These are phyloP conservation scores for Exophiala sideris DNA, from an alignment of 2,329 filamentous ascomycete genomes.

Conservation along the genomic window DNA sequence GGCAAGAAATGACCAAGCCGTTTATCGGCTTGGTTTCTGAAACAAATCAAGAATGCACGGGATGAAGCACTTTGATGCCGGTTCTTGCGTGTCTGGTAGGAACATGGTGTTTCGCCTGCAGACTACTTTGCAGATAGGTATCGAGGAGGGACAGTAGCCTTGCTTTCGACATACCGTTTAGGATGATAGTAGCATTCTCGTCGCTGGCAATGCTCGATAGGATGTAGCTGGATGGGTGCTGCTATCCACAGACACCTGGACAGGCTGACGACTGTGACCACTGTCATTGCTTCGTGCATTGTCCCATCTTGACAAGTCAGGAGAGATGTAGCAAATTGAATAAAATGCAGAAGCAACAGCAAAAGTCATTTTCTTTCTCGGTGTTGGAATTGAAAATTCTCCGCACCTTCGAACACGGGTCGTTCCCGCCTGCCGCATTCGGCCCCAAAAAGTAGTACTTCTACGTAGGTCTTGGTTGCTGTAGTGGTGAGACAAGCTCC, in stretches of 20 bases:
- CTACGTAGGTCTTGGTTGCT: too few relatives aligned
- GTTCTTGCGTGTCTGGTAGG: constrained; percentile 12
- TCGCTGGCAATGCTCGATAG: too few relatives aligned
- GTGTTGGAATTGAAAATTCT: too few relatives aligned
- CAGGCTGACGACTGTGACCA: too few relatives aligned
- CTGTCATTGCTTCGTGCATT: not conserved
- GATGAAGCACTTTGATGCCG: constrained; percentile 21
- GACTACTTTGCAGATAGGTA: not conserved
- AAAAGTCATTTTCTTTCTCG: too few relatives aligned
- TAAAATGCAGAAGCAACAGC: not conserved
- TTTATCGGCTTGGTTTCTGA: constrained; percentile 24
- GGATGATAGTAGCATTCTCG: too few relatives aligned
- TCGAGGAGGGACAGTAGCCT: not conserved
- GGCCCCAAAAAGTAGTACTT: too few relatives aligned
- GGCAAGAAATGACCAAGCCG: constrained; percentile 35
- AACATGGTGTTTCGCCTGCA: not conserved
- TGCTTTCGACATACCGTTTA: too few relatives aligned
- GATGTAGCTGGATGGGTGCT: not conserved
- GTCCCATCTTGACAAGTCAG: not conserved
- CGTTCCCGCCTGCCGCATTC: too few relatives aligned
- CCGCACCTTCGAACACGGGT: too few relatives aligned
- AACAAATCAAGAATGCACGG: constrained; percentile 25
- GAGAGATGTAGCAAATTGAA: not conserved
- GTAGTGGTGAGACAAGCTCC: too few relatives aligned
- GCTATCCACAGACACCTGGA: not conserved